These are phyloP conservation scores for Botrytis aclada DNA, from an alignment of 2,329 filamentous ascomycete genomes.

Conservation along the genomic window DNA sequence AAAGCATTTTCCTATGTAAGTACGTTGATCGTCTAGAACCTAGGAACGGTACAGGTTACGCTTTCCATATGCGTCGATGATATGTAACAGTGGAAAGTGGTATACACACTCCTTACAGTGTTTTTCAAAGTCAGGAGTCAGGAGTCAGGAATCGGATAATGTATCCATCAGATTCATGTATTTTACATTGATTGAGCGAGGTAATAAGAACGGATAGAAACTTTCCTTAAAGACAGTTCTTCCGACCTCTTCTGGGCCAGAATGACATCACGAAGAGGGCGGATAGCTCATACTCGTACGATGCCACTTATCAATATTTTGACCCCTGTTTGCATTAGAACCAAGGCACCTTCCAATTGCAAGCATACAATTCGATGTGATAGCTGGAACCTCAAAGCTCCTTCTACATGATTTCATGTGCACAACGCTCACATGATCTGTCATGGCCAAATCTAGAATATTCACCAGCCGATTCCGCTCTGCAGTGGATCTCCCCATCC, in stretches of 20 bases:
- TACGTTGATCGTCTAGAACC: no score
- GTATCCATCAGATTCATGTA: not conserved
- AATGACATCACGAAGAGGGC: not conserved
- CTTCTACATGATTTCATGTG: not conserved
- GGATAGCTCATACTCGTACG: not conserved
- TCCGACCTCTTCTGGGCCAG: not conserved
- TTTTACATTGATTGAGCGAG: not conserved
- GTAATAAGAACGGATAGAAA: not conserved
- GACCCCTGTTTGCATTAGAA: not conserved
- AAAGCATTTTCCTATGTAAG: not conserved
- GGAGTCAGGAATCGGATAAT: not conserved
- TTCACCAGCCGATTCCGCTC: not conserved
- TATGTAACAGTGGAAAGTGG: not conserved
- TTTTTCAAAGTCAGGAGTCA: no score
- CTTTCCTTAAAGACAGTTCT: not conserved
- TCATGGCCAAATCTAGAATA: not conserved
- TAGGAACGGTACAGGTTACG: not conserved
- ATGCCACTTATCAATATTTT: not conserved
- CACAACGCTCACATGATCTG: not conserved
- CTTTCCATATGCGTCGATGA: not conserved
- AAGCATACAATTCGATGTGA: not conserved
- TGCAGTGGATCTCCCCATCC: not conserved
- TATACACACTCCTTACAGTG: no score
- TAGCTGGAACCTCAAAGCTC: not conserved
- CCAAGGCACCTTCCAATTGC: not conserved